Evolutionary conservation across 495 filamentous ascomycete genomes (phyloP).

Genomic region (Penicillium macrosclerotiorum): DNA sequence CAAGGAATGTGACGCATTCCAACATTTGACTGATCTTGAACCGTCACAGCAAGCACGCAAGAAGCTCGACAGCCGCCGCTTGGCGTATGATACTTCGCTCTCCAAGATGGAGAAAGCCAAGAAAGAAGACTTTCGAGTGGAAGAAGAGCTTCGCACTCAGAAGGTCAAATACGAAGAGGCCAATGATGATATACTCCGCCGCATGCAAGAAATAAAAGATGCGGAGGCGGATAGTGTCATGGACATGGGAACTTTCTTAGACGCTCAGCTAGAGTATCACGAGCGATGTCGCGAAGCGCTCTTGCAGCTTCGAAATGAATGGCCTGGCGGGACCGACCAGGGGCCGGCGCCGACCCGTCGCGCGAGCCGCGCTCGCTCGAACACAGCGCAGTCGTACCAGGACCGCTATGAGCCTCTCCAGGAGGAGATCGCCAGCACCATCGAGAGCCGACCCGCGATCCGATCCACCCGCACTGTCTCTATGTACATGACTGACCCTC

Average conservation of each 20-base stretch:
- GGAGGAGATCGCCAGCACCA: constrained; percentile 48
- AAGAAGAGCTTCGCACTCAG: constrained; percentile 88
- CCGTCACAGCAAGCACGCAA: constrained; percentile 59
- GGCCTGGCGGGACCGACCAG: constrained; percentile 51
- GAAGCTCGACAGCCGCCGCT: constrained; percentile 87
- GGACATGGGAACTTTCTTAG: constrained; percentile 79
- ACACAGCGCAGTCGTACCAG: constrained; percentile 59
- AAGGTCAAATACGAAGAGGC: constrained; percentile 97
- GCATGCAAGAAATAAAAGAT: constrained; percentile 97
- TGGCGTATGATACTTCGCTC: constrained; percentile 89
- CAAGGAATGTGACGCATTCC: constrained; percentile 20
- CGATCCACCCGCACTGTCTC: constrained; percentile 50
- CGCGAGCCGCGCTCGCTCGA: constrained; percentile 55
- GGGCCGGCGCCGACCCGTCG: constrained; percentile 33
- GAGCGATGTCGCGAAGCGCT: constrained; percentile 82
- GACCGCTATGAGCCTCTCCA: constrained; percentile 58
- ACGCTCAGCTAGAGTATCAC: constrained; percentile 88
- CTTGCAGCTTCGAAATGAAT: constrained; percentile 63
- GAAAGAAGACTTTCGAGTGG: constrained; percentile 86
- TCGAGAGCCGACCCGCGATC: constrained; percentile 59
- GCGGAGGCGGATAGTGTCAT: constrained; percentile 80
- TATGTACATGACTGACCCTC: constrained; percentile 25
- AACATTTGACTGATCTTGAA: not conserved
- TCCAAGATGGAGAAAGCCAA: constrained; percentile 93
- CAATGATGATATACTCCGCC: constrained; percentile 84